Evolutionary conservation across 2,329 filamentous ascomycete species (phyloP), one percentile per base, ranked within the genome.

Genomic region (Zymoseptoria pseudotritici): DNA sequence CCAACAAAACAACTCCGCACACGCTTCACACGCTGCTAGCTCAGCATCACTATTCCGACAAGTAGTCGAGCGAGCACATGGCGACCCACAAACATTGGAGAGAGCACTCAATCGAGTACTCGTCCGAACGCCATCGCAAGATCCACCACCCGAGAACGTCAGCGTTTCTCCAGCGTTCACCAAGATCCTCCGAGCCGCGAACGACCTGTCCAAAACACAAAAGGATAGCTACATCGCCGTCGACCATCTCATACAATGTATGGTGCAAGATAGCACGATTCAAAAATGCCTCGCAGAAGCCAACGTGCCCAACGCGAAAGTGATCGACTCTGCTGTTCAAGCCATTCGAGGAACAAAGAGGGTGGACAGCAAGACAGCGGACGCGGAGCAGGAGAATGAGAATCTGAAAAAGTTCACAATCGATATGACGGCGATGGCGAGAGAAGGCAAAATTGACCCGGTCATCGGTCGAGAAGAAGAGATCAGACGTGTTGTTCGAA

Each of bases 321-420:
- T 97, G 46, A 83, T 99, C 63, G 90, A 96, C 73, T 87, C 89
- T 66, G 93, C 94, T n/a, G 85, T 99, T 50, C 85, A 91, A 70
- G 86, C 91, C 61, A 96, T 99, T 68, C 88, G 94, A 65, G 94
- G 94, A 62, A 97, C 91, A 50, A 91, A 87, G 78, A 84, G 93
- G 64, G 92, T 99, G 50, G 94, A 99, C 76, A 96, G 91, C 61
- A 96, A 96, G 80, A 96, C 90, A 3, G 94, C 94, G 58, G 94
- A 99, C 76, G 86, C 88, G 0, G 94, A 97, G 76, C 82, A 89
- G 70, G 93, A 97, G 70, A 90, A 92, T 70, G 94, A 99, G 77
- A 97, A 96, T 72, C 80, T 99, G 62, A 90, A 92, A 79, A 99
- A 97, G 72, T 99, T 97, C 77, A 97, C 94, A 59, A 94, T 97